Conservation (phyloP, 169 alveolate species). For the Pseudocohnilembus persalinus region DNA sequence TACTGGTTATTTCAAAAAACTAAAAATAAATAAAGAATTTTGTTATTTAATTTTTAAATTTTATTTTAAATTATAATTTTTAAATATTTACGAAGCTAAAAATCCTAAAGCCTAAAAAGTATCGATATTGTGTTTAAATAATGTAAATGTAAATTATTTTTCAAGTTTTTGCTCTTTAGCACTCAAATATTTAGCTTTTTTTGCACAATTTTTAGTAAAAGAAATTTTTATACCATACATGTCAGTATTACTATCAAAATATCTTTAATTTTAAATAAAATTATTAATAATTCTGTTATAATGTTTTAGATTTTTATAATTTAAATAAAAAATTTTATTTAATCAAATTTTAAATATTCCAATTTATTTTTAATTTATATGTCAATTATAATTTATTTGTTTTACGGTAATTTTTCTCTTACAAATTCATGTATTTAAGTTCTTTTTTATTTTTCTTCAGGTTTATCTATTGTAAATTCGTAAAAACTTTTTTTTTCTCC, state of each 20-base stretch:
- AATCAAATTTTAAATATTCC: too few relatives aligned
- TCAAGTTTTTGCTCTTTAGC: constrained; percentile 45
- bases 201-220: constrained; percentile 43
- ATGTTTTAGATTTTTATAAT: too few relatives aligned
- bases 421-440: constrained; percentile 60
- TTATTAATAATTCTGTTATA: too few relatives aligned
- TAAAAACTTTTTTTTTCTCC: background rate
- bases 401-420: constrained; percentile 59
- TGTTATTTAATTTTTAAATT: constrained; percentile 31
- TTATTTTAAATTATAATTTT: too few relatives aligned
- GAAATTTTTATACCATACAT: constrained; percentile 45
- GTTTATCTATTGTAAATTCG: constrained; percentile 33
- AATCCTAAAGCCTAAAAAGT: constrained; percentile 66
- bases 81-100: constrained; percentile 56
- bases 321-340: too few relatives aligned
- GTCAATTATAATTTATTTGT: too few relatives aligned
- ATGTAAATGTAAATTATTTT: constrained; percentile 37
- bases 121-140: constrained; percentile 64
- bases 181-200: constrained; percentile 57
- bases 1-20: constrained; percentile 20
- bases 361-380: too few relatives aligned
- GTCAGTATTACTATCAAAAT: constrained; percentile 56
- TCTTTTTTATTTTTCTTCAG: constrained; percentile 66
- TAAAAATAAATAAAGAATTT: constrained; percentile 8
- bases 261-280: too few relatives aligned